These are phyloP conservation scores for Aeschynomene evenia DNA, from an alignment of 306 rosid genomes.

Conservation along the genomic window DNA sequence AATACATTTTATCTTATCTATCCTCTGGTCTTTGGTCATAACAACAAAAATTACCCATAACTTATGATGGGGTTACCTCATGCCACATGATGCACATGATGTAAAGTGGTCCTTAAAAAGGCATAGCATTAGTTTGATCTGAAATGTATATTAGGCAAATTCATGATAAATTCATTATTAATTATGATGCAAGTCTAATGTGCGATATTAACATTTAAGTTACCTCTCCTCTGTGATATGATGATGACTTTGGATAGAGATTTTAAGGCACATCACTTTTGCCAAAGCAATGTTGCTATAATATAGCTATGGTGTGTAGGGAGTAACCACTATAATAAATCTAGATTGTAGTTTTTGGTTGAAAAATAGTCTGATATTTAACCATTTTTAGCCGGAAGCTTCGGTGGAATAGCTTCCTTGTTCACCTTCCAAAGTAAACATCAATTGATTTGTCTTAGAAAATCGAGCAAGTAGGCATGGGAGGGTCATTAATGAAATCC, in stretches of 20 bases:
- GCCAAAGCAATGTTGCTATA: neutral
- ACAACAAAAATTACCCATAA: constrained; percentile 23
- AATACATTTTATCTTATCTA: too few relatives aligned
- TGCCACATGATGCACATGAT: constrained; percentile 33
- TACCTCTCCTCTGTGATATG: neutral
- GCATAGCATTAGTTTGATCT: neutral
- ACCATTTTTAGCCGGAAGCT: constrained; percentile 19
- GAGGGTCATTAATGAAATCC: constrained; percentile 16
- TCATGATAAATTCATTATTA: neutral
- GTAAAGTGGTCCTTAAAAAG: constrained; percentile 24
- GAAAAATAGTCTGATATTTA: constrained; percentile 11
- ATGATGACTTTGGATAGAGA: neutral
- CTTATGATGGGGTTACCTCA: constrained; percentile 26
- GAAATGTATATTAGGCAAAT: neutral
- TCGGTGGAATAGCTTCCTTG: neutral
- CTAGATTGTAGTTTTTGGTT: neutral
- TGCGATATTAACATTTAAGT: neutral
- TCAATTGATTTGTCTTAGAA: constrained; percentile 20
- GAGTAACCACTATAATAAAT: neutral
- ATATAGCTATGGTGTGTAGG: neutral
- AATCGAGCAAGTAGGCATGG: constrained; percentile 24
- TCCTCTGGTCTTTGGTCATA: too few relatives aligned
- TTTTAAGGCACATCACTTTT: neutral
- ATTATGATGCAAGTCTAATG: neutral
- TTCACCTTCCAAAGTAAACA: constrained; percentile 14